These are phyloP conservation scores for Fomitopsis palustris DNA, from an alignment of 1,284 basidiomycete genomes.

Conservation along the genomic window DNA sequence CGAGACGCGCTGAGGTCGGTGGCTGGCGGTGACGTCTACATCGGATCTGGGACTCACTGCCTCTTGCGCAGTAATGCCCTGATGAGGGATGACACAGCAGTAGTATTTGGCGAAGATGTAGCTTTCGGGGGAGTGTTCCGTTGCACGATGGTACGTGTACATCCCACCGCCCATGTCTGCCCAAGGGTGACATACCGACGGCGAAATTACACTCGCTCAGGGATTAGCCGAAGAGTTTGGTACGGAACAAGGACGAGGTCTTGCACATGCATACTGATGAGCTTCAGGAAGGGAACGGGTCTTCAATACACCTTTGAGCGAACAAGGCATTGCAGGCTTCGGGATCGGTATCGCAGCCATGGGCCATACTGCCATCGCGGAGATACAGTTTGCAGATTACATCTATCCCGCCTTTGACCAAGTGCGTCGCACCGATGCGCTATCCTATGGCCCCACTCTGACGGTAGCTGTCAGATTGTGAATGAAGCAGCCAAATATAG, in stretches of 20 bases:
- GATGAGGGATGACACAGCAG: constrained; percentile 80
- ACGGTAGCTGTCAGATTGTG: constrained; percentile 58
- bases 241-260: constrained; percentile 23
- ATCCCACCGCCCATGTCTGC: too few species aligned
- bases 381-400: constrained; percentile 88
- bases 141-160: constrained; percentile 65
- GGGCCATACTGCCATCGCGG: constrained; percentile 93
- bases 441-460: not conserved
- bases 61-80: constrained; percentile 64
- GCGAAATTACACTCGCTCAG: constrained; percentile 21
- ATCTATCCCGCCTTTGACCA: constrained; percentile 93
- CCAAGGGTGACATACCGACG: not conserved
- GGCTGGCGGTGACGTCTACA: constrained; percentile 6
- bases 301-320: constrained; percentile 93
- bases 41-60: not conserved
- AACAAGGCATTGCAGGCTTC: constrained; percentile 95
- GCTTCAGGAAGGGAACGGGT: constrained; percentile 78
- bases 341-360: constrained; percentile 90
- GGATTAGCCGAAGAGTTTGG: constrained; percentile 93
- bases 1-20: constrained; percentile 80
- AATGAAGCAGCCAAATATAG: constrained; percentile 95
- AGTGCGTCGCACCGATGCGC: constrained; percentile 35
- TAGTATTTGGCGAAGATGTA: constrained; percentile 93
- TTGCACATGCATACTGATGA: not conserved
- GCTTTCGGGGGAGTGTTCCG: constrained; percentile 93